Base-by-base conservation (phyloP, 2,329 filamentous ascomycete genomes). In the Pseudogymnoascus sp. region DNA sequence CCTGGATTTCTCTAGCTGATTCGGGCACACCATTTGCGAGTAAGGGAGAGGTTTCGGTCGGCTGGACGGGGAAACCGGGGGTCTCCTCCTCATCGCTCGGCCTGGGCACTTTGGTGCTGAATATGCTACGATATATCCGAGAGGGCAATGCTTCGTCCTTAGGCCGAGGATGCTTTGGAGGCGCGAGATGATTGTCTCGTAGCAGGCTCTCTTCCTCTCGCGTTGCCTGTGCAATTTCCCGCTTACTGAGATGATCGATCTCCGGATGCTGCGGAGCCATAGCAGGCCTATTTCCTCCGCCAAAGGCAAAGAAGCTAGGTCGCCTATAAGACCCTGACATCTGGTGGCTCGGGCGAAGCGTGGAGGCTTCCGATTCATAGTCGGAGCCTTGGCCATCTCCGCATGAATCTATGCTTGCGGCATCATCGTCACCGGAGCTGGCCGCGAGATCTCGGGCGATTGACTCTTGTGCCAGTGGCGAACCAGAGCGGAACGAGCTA, bases 261-360 rank as follows among this genome's bases (percentile, higher is more conserved):
- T 78, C 76, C 12, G 62, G 63, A 8, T 71, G 71, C 57, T 79
- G 78, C 4, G 85, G 84, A 25, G 90, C 81, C 62, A 95, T 79
- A 4, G 87, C 83, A 3, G 88, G 86, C 60, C 90, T 81, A 1
- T 85, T 81, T 22, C 87, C 86, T 11, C 87, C 88, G 59, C 86
- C 87, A 63, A 84, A 89, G 30, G 87, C 86, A 43, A 94, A 86
- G 70, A 87, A 88, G 66, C 86, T 89, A 1, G 91, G 90, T 50
- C 91, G 83, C 61, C 89, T 85, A 75, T 94, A 96, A 33, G 83
- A 83, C 36, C 82, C 81, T 16, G 80, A 78, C 75, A 88, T 79
- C 14, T 83, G 82, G 63, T 77, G 74, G 64, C 76, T 65, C 28
- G 69, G 72, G 16, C 72, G 65, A 36, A 70, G 59, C 65, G 61